Evolutionary conservation across 177 flowering plant genomes (phyloP), one percentile per base, ranked within the genome.

Genomic region (Telopea speciosissima): DNA sequence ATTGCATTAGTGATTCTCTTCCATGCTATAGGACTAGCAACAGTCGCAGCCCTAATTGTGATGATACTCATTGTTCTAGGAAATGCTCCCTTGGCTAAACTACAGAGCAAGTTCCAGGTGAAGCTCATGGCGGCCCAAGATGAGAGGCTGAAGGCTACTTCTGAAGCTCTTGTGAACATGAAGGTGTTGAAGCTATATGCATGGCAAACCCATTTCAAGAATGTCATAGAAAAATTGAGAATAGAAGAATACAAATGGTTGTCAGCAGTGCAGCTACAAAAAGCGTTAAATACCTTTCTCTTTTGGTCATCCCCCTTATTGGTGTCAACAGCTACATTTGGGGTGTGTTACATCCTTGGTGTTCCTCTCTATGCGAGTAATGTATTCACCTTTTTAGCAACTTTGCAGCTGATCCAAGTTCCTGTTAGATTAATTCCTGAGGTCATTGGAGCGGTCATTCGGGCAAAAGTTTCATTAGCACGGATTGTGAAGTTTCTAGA

Each of bases 151-250:
- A 85, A 81, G 80, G 83, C 83, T 21, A 75, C 64, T 1, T 45
- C 86, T 1, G 93, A 89, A 70, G 81, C 86, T 22, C 82, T 88
- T 45, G 68, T 67, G 33, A 85, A 80, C 76, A 89, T 89, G 89
- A 89, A 85, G 63, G 79, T 89, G 13, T 72, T 89, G 66, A 87
- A 89, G 78, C 76, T 89, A 26, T 83, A 88, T 72, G 89, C 90
- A 3, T 88, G 91, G 94, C 91, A 89, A 72, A 75, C 71, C 17
- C 87, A 88, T 77, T 87, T 89, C 73, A 86, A 80, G 78, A 80
- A 68, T n/a, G 82, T 81, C 17, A 75, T 84, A 40, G 84, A 83
- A 68, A 24, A 44, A 14, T 59, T 85, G 67, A 84, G 88, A 72
- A 70, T 63, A 45, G 84, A 59, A 49, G 94, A 88, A 72, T 72